These are phyloP conservation scores for Gilbertella persicaria DNA, from an alignment of 371 early-diverging fungal genomes.

Conservation along the genomic window DNA sequence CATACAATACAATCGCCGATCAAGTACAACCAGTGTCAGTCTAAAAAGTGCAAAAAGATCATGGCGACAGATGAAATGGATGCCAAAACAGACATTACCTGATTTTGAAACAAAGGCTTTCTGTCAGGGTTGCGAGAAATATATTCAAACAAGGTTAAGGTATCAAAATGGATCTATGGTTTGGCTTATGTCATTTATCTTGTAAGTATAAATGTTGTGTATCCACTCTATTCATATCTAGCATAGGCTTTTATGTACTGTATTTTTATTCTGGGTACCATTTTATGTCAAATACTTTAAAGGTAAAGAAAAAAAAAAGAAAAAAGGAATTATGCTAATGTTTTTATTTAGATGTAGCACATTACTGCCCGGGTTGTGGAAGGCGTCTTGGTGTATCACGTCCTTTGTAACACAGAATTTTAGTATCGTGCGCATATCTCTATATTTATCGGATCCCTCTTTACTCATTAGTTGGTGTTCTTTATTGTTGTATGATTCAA, in stretches of 20 bases:
- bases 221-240: neutral
- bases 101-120: conserved; percentile 41
- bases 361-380: conserved; percentile 46
- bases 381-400: conserved; percentile 28
- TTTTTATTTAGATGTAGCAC: conserved; percentile 33
- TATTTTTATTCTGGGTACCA: conserved; percentile 43
- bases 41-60: conserved; percentile 5
- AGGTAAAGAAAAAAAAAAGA: conserved; percentile 20
- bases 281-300: conserved; percentile 52
- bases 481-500: no score
- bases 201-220: conserved; percentile 24
- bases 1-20: no score
- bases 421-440: no score
- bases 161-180: conserved; percentile 39
- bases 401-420: conserved; percentile 14
- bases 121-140: conserved; percentile 40
- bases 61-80: conserved; percentile 26
- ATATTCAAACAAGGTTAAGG: conserved; percentile 36
- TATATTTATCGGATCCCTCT: no score
- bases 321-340: neutral
- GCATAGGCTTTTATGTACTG: conserved; percentile 37
- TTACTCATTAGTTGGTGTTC: no score
- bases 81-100: conserved; percentile 28
- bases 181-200: conserved; percentile 34
- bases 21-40: neutral